Evolutionary conservation across 2,329 filamentous ascomycete species (phyloP), one percentile per base, ranked within the genome.

Genomic region (Drechslerella stenobrocha): DNA sequence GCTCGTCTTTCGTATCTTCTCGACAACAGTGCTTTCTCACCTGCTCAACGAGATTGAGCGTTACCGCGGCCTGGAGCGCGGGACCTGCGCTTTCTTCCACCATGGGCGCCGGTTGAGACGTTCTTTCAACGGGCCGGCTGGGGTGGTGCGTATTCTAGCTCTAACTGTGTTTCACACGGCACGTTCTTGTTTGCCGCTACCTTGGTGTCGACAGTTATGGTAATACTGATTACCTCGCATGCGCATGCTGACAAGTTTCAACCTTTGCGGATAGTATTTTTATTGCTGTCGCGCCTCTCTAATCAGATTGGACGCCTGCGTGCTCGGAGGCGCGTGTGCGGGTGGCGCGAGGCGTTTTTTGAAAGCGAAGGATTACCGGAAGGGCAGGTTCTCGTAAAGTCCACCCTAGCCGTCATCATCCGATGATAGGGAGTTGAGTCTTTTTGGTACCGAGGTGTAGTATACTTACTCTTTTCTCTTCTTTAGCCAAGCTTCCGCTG

Each of bases 21-120:
- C 52, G 2, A 52, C 46, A 2, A 65, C 40, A 15, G 15, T 26
- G 4, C 32, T 65, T n/a, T 42, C 40, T 6, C 52, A 65, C 30
- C 34, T 65, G 8, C 60, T 65, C 28, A 57, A 58, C 42, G 18
- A 58, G 20, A 65, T 65, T 35, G 52, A 65, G 45, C 46, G 52
- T 6, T 58, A 65, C 44, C 52, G 60, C 13, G 52, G 52, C 8
- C 23, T 65, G 7, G 5, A 24, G 1, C 15, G 15, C 8, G 60
- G 44, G 22, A 34, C 24, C 18, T 58, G 52, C 28, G 52, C 35
- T 2, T 65, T 65, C 20, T 65, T 45, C 32, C 60, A 65, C 13
- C 52, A 65, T 32, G 60, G 60, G 2, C 20, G 47, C 7, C 32
- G 24, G 4, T 28, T 67, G 4, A 15, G 13, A 9, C 23, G 55